A percentile compares a stretch with the other conserved stretches of the same genome.
These are phyloP conservation scores for Elsinoe perseae DNA, from an alignment of 2,329 filamentous ascomycete genomes.

Conservation along the genomic window DNA sequence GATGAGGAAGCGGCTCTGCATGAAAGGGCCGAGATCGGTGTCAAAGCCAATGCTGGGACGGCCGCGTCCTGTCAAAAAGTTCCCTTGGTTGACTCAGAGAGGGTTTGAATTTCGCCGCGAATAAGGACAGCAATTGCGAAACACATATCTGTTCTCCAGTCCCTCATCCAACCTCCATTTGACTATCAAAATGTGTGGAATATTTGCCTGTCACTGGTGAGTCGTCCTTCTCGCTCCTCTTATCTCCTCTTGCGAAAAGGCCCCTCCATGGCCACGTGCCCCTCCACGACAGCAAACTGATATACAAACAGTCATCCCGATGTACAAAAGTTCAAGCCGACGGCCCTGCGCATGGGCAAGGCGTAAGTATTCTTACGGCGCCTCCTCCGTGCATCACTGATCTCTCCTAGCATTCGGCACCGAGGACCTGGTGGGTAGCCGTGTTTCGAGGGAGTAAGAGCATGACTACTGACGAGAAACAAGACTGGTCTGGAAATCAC, in stretches of 20 bases:
- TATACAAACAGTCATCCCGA: conserved; percentile 61
- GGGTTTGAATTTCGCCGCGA: conserved; percentile 4
- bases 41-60: background rate
- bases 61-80: background rate
- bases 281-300: conserved; percentile 16
- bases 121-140: conserved; percentile 7
- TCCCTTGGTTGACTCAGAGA: conserved; percentile 11
- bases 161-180: background rate
- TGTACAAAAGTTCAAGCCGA: conserved; percentile 93
- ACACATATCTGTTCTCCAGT: background rate
- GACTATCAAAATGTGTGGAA: conserved; percentile 73
- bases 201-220: conserved; percentile 89
- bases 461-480: background rate
- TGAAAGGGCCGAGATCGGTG: conserved; percentile 7
- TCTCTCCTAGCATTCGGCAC: conserved; percentile 68
- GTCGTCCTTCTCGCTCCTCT: conserved; percentile 19
- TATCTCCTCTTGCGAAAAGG: background rate
- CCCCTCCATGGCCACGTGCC: conserved; percentile 21
- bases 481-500: conserved; percentile 60
- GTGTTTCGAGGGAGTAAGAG: background rate
- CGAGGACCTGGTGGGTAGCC: conserved; percentile 60
- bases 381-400: conserved; percentile 23
- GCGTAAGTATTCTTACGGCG: conserved; percentile 52
- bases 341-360: conserved; percentile 86
- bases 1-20: background rate